Evolutionary conservation across 768 basidiomycete genomes (phyloP), one percentile per base, ranked within the genome.

Genomic region (Clitopilus hobsonii): DNA sequence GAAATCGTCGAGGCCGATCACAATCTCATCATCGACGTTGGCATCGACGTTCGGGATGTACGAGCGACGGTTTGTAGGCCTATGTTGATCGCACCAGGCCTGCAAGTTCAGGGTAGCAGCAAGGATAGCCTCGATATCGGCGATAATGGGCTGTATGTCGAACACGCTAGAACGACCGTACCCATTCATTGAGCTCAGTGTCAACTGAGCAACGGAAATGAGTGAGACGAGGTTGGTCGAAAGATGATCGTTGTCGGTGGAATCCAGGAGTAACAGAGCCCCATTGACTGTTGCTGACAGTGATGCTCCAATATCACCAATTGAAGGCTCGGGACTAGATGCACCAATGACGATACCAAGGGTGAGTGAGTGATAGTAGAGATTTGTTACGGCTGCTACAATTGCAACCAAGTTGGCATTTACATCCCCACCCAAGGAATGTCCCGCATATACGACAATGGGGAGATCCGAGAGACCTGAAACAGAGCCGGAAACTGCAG

Each of bases 1-100:
- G 2, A 45, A 11, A 18, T 55, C 41, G 23, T 61, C 56, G 25
- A 59, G 45, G 24, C 56, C 58, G 25, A 59, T 25, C 3, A 32
- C 48, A 38, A 61, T 57, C 41, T 20, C 41, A 23, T 45, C 41
- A 20, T 45, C 41, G 16, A 32, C 8, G 16, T 7, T 7, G 16
- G 30, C 16, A 16, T 7, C 30, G 30, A 32, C 30, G 16, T 16
- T 32, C 8, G 30, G 30, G 30, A 32, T 7, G 30, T 16, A 7
- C 8, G 8, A 7, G 30, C 30, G 8, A 32, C 7, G 16, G 30
- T 7, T 32, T 16, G 30, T 7, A 16, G 30, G 16, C 30, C 30
- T 7, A 20, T 45, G 41, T 45, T 45, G n/a, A 8, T 8, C 22
- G n/a, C 41, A 45, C 41, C 41, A 45, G 4, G 41, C n/a, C 22